Conservation (phyloP, 805 yeast genomes). For the Soucietia sequanensis region DNA sequence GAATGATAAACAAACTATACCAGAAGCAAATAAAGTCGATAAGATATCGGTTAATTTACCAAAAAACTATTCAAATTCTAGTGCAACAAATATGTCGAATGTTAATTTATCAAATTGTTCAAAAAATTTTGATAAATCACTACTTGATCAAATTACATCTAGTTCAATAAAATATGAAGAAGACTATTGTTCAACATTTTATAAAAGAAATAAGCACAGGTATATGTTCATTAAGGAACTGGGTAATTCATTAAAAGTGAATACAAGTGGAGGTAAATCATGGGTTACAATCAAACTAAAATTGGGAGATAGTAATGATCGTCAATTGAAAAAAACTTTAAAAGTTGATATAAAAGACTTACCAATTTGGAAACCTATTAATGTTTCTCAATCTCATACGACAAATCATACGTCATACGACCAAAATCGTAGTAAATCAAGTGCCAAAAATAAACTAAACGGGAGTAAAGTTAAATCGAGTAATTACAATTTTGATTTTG, state of each 20-base stretch:
- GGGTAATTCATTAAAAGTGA: constrained; percentile 25
- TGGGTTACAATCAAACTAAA: constrained; percentile 24
- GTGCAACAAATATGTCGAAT: neutral
- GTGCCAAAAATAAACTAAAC: no score
- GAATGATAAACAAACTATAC: constrained; percentile 1
- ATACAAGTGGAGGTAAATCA: constrained; percentile 19
- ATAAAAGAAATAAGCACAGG: constrained; percentile 30
- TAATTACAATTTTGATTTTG: no score
- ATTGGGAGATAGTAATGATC: constrained; percentile 3
- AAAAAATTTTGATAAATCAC: neutral
- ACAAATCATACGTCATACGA: no score
- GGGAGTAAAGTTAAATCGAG: no score
- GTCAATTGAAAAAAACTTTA: constrained; percentile 11
- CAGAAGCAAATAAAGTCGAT: no score
- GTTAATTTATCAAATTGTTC: no score
- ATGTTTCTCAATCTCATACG: constrained; percentile 3
- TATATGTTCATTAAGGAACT: constrained; percentile 37
- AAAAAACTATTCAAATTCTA: neutral
- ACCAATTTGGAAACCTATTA: constrained; percentile 27
- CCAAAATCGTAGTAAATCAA: no score
- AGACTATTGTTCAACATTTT: constrained; percentile 32
- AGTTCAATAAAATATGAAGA: constrained; percentile 11
- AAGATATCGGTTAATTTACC: neutral
- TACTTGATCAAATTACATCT: neutral
- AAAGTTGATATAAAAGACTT: constrained; percentile 24